phyloP scores from a whole-genome alignment of 2,329 filamentous ascomycete genomes.

The Colletotrichum melonis region DNA sequence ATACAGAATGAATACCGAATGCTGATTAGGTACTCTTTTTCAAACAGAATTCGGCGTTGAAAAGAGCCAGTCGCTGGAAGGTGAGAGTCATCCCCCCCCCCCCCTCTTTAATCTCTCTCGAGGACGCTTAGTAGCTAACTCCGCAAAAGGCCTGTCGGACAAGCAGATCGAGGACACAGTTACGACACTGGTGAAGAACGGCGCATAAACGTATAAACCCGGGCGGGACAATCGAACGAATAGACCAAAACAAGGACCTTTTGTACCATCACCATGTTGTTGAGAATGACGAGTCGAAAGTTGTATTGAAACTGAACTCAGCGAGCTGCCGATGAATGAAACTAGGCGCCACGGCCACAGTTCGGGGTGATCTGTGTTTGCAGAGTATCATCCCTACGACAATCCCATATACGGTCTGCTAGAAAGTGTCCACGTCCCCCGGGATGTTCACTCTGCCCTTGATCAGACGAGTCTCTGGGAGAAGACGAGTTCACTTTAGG shows the following conservation, averaged over 20 bases:
- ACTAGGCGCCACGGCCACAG: not conserved
- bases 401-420: too few species aligned
- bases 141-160: constrained; percentile 59
- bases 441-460: too few species aligned
- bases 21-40: constrained; percentile 36
- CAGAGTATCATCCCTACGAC: too few species aligned
- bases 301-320: not conserved
- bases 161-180: constrained; percentile 72
- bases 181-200: constrained; percentile 61
- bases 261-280: constrained; percentile 25
- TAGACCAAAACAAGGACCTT: constrained; percentile 9
- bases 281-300: constrained; percentile 7
- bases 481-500: not conserved
- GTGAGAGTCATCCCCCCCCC: constrained; percentile 39
- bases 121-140: not conserved
- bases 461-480: not conserved
- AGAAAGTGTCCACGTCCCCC: too few species aligned
- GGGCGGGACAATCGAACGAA: not conserved
- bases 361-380: not conserved
- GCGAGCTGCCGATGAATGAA: not conserved
- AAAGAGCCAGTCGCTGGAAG: constrained; percentile 68
- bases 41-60: constrained; percentile 65
- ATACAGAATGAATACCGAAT: not conserved
- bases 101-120: constrained; percentile 43
- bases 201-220: constrained; percentile 13